phyloP scores from a whole-genome alignment of 495 filamentous ascomycete species.

The Penicillium paxilli region DNA sequence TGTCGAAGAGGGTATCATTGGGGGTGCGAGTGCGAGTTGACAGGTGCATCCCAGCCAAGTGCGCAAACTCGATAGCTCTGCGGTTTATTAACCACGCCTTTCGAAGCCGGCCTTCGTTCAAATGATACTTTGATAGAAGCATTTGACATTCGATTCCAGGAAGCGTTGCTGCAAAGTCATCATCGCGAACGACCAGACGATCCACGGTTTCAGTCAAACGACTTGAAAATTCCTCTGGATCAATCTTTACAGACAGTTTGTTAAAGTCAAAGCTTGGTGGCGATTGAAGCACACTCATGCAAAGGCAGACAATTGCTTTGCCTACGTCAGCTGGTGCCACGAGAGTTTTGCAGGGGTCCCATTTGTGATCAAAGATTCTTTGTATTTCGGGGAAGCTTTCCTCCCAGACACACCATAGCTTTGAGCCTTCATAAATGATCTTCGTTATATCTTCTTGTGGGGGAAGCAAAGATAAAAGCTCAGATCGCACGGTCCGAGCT shows the following conservation, averaged over 20 bases:
- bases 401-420: slow-evolving; percentile 33
- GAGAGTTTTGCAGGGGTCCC: slow-evolving; percentile 3
- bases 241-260: slow-evolving; percentile 20
- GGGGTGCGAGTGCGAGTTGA: slow-evolving; percentile 23
- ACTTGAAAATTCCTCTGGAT: slow-evolving; percentile 26
- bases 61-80: slow-evolving; percentile 46
- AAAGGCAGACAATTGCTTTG: slow-evolving; percentile 37
- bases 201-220: slow-evolving; percentile 38
- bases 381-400: slow-evolving; percentile 26
- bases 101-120: slow-evolving; percentile 52
- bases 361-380: slow-evolving; percentile 1
- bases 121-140: slow-evolving; percentile 45
- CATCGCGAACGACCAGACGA: slow-evolving; percentile 44
- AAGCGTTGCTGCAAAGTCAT: slow-evolving; percentile 47
- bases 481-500: slow-evolving; percentile 22
- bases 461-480: slow-evolving; percentile 38
- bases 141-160: slow-evolving; percentile 53
- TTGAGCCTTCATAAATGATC: slow-evolving; percentile 28
- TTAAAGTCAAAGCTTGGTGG: slow-evolving; percentile 26
- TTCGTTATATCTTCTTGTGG: slow-evolving; percentile 21
- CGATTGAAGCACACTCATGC: slow-evolving; percentile 34
- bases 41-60: slow-evolving; percentile 46
- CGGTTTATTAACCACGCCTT: slow-evolving; percentile 50
- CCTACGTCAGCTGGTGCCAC: slow-evolving; percentile 33
- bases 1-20: slow-evolving; percentile 21